These are phyloP conservation scores for Globisporangium okanoganense DNA, from an alignment of 352 stramenopile genomes.

Conservation along the genomic window DNA sequence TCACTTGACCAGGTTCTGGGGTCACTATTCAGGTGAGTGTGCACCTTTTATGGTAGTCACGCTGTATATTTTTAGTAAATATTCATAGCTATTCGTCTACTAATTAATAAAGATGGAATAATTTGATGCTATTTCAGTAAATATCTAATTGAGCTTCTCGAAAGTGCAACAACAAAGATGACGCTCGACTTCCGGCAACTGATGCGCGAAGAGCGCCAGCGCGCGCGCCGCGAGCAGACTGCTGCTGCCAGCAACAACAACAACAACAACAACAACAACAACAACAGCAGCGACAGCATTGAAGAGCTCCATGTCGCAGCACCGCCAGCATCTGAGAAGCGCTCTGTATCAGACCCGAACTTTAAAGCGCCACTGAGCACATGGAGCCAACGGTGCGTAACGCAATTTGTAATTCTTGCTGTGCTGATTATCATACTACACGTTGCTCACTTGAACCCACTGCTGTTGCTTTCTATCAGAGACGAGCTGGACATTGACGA, in stretches of 20 bases:
- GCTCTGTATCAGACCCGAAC: neutral
- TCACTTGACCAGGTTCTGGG: neutral
- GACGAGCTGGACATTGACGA: slow-evolving; percentile 26
- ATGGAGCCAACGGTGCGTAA: slow-evolving; percentile 26
- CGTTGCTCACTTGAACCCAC: neutral
- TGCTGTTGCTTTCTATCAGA: slow-evolving; percentile 7
- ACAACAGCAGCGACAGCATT: too few species aligned
- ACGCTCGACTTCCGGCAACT: slow-evolving; percentile 47
- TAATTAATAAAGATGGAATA: too few species aligned
- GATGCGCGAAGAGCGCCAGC: slow-evolving; percentile 45
- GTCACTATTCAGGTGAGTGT: slow-evolving; percentile 1
- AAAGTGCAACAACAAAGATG: neutral
- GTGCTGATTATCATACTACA: neutral
- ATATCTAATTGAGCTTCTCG: neutral
- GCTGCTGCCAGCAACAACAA: neutral
- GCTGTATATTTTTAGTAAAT: neutral
- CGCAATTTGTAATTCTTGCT: neutral
- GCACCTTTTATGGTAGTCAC: neutral
- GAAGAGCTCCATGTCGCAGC: neutral
- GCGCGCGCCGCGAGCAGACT: slow-evolving; percentile 21
- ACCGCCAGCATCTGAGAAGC: neutral
- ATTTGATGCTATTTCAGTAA: too few species aligned
- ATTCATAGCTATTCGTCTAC: neutral
- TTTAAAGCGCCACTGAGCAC: slow-evolving; percentile 13
- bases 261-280: too few species aligned